Conservation (phyloP, 805 yeast genomes). For the Brettanomyces sp. region DNA sequence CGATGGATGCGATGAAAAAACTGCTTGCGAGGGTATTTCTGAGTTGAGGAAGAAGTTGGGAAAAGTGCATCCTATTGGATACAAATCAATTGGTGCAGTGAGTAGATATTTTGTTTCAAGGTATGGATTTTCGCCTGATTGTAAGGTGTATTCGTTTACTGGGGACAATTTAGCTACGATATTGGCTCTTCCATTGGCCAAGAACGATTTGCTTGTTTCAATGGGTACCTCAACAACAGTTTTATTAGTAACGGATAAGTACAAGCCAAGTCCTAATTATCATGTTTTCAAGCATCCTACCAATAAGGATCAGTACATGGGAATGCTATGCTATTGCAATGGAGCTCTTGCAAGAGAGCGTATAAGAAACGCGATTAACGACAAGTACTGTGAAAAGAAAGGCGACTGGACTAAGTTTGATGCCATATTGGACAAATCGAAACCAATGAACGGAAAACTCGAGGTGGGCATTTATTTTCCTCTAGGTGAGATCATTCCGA, state of each 20-base stretch:
- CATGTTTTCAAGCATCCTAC: constrained; percentile 87
- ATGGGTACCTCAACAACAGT: constrained; percentile 92
- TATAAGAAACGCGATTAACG: constrained; percentile 55
- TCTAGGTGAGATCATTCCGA: constrained; percentile 85
- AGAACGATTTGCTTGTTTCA: constrained; percentile 71
- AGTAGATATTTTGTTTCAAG: constrained; percentile 51
- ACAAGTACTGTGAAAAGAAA: constrained; percentile 22
- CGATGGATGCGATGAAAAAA: constrained; percentile 26
- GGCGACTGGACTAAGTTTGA: constrained; percentile 57
- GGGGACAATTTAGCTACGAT: constrained; percentile 91
- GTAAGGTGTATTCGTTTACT: constrained; percentile 67
- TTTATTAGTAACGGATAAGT: constrained; percentile 67
- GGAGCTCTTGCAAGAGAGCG: constrained; percentile 82
- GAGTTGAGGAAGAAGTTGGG: constrained; percentile 48
- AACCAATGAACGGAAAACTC: constrained; percentile 28
- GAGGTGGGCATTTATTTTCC: constrained; percentile 76
- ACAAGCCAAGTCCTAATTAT: constrained; percentile 70
- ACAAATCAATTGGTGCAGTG: constrained; percentile 40
- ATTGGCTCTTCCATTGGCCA: constrained; percentile 65
- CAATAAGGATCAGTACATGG: constrained; percentile 69
- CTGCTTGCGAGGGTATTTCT: constrained; percentile 23
- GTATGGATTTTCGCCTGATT: constrained; percentile 52
- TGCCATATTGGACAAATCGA: constrained; percentile 34
- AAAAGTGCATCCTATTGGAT: constrained; percentile 38
- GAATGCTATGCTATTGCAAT: constrained; percentile 90